These are phyloP conservation scores for Cotoneaster glaucophyllus DNA, from an alignment of 306 rosid species.

Conservation along the genomic window DNA sequence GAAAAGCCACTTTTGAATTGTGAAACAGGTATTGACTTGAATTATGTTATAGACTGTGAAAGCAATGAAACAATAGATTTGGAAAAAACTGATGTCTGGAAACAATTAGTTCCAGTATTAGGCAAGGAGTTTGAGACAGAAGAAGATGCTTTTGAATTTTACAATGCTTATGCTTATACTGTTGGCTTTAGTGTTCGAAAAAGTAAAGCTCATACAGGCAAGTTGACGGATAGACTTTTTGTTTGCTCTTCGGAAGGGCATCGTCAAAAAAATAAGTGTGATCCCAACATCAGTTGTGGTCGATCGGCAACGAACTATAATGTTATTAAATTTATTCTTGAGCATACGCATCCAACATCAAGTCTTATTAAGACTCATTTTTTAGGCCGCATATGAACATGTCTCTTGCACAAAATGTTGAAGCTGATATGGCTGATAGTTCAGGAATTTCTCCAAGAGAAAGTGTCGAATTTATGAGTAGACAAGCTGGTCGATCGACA, in stretches of 20 bases:
- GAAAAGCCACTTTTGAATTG: no score
- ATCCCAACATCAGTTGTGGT: not conserved
- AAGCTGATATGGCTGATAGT: not conserved
- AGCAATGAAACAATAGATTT: no score
- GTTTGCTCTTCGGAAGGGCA: constrained; percentile 8
- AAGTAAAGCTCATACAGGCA: not conserved
- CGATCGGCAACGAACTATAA: not conserved
- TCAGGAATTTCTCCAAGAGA: not conserved
- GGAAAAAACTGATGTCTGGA: no score
- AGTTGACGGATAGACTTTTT: not conserved
- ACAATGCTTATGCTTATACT: not conserved
- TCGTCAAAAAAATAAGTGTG: not conserved
- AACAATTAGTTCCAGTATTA: not conserved
- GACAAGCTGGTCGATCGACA: not conserved
- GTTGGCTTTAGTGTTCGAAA: not conserved
- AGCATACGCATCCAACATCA: not conserved
- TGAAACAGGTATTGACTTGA: no score
- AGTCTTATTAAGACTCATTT: not conserved
- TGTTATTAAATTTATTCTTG: not conserved
- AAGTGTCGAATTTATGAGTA: not conserved
- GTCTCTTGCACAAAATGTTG: not conserved
- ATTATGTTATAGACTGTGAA: no score
- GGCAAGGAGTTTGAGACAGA: not conserved
- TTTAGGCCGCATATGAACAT: not conserved
- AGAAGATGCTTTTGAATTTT: not conserved